Evolutionary conservation across 2,329 filamentous ascomycete genomes (phyloP).

Genomic region (Penicillium janthinellum): DNA sequence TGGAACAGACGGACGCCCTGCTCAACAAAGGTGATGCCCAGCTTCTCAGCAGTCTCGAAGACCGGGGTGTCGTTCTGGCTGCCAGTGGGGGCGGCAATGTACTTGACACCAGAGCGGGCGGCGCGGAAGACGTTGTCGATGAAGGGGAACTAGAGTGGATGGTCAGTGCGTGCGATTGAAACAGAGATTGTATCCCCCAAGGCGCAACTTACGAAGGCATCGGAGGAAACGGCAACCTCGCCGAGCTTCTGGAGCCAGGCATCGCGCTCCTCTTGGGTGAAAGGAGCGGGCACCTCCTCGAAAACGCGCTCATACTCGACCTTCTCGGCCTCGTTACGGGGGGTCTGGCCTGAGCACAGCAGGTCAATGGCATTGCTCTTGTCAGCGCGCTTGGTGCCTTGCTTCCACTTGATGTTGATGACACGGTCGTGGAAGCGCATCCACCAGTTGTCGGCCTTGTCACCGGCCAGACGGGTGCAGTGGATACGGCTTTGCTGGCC

Average conservation of each 20-base stretch:
- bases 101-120: constrained; percentile 85
- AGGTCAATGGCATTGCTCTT: constrained; percentile 99
- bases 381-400: constrained; percentile 91
- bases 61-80: constrained; percentile 56
- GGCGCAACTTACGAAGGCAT: constrained; percentile 77
- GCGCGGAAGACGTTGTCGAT: constrained; percentile 97
- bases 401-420: constrained; percentile 91
- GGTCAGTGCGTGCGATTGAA: background rate
- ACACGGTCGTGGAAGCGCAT: constrained; percentile 94
- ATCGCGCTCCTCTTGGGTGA: constrained; percentile 80
- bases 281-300: constrained; percentile 80
- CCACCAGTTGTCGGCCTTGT: constrained; percentile 99
- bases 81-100: constrained; percentile 89
- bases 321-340: constrained; percentile 78
- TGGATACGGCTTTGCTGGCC: constrained; percentile 98
- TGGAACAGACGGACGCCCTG: constrained; percentile 94
- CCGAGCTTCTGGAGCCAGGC: constrained; percentile 80
- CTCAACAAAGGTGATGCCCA: constrained; percentile 92
- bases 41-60: constrained; percentile 83
- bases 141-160: constrained; percentile 74
- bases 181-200: background rate
- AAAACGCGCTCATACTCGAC: constrained; percentile 87
- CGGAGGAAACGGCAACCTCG: constrained; percentile 81
- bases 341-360: constrained; percentile 86
- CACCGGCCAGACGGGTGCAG: constrained; percentile 94